Evolutionary conservation across 2,329 filamentous ascomycete species (phyloP).

Genomic region (Stachybotrys echinatus): DNA sequence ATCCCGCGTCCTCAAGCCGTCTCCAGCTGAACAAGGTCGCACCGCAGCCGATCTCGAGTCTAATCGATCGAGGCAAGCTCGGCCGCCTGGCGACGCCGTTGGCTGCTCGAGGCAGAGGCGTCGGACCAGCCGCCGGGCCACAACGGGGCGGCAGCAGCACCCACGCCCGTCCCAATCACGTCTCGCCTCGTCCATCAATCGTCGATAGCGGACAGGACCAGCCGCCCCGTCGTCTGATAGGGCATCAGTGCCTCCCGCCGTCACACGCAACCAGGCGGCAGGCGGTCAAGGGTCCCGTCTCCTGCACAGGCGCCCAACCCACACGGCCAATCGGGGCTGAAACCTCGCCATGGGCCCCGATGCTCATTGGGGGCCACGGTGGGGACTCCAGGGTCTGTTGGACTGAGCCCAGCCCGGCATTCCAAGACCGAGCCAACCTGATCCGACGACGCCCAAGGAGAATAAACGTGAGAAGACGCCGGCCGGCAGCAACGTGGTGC

Average conservation of each 20-base stretch:
- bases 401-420: not conserved
- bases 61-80: no score
- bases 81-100: no score
- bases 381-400: not conserved
- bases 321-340: not conserved
- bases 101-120: no score
- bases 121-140: no score
- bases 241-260: not conserved
- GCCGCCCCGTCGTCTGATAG: not conserved
- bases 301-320: slow-evolving; percentile 2
- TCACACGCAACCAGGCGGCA: not conserved
- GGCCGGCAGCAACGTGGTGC: not conserved
- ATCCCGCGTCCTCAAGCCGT: no score
- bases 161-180: not conserved
- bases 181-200: not conserved
- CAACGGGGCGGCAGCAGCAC: not conserved
- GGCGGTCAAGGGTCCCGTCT: not conserved
- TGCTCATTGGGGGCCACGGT: not conserved
- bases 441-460: not conserved
- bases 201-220: no score
- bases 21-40: no score
- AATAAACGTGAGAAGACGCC: not conserved
- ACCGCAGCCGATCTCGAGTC: no score
- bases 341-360: not conserved
- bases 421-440: not conserved